Evolutionary conservation across 176 grass and related monocot species (phyloP).

Genomic region (Pontederia crassipes): DNA sequence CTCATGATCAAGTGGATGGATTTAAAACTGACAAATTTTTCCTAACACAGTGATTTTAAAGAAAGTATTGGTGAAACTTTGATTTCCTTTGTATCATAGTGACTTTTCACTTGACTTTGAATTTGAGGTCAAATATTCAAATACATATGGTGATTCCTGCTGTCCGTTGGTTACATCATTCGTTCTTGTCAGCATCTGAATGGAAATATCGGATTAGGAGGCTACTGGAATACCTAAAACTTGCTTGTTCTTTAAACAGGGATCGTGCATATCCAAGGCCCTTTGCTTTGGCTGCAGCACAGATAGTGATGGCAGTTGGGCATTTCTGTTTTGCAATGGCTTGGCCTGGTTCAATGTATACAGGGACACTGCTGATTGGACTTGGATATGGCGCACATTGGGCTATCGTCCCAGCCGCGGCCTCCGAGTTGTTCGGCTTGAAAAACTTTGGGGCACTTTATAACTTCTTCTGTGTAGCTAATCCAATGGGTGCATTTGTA

Average conservation of each 20-base stretch:
- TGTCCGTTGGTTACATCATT: no score
- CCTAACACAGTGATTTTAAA: no score
- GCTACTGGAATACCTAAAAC: no score
- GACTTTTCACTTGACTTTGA: no score
- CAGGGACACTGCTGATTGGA: background rate
- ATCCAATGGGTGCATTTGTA: background rate
- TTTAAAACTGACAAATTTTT: no score
- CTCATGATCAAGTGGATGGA: no score
- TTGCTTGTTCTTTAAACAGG: background rate
- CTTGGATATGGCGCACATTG: conserved; percentile 4
- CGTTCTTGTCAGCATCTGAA: no score
- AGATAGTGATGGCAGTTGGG: conserved; percentile 1
- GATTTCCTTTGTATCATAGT: no score
- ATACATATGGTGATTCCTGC: no score
- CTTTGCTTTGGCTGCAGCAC: background rate
- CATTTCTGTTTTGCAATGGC: conserved; percentile 1
- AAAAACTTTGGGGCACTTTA: background rate
- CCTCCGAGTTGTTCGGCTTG: conserved; percentile 3
- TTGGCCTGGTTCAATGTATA: conserved; percentile 1
- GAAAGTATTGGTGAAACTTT: no score
- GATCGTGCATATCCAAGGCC: conserved; percentile 3
- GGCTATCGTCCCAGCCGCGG: background rate
- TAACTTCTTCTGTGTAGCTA: background rate
- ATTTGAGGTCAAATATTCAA: no score
- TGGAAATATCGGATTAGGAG: no score